Percentiles rank a stretch among this genome's conserved stretches.
Conservation (phyloP, 2,329 filamentous ascomycete genomes). For the Xylogone sp. region DNA sequence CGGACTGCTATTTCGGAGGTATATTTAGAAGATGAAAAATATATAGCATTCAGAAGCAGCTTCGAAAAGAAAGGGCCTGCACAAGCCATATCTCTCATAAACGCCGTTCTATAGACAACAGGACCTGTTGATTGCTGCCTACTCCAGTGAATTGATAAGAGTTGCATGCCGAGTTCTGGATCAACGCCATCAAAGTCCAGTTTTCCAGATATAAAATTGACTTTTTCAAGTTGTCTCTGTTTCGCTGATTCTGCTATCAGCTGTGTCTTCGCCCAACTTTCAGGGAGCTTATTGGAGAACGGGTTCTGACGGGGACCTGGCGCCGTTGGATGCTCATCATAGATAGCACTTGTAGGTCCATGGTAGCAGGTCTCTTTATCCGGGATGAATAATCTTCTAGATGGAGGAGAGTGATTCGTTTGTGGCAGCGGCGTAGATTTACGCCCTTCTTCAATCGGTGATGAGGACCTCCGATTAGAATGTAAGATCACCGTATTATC, state of each 20-base stretch:
- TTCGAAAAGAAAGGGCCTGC: conserved; percentile 32
- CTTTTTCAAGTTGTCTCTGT: conserved; percentile 45
- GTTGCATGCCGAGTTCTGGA: conserved; percentile 46
- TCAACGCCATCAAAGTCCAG: conserved; percentile 54
- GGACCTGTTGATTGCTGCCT: conserved; percentile 46
- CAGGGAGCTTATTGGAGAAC: not conserved
- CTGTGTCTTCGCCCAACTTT: conserved; percentile 29
- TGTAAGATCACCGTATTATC: too few relatives aligned
- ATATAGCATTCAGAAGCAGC: conserved; percentile 35
- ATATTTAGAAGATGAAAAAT: conserved; percentile 26
- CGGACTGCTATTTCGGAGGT: conserved; percentile 19
- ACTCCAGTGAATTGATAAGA: conserved; percentile 49
- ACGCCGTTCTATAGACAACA: conserved; percentile 47
- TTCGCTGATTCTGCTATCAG: conserved; percentile 44
- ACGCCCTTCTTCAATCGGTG: not conserved
- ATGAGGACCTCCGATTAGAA: not conserved
- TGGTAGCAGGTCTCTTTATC: conserved; percentile 6
- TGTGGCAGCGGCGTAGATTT: not conserved
- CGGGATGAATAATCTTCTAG: not conserved
- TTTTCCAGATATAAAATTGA: conserved; percentile 41
- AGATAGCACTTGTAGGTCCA: conserved; percentile 10
- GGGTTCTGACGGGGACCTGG: not conserved
- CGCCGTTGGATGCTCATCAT: conserved; percentile 4
- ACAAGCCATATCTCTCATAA: conserved; percentile 39
- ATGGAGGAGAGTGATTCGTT: not conserved